Evolutionary conservation across 495 filamentous ascomycete species (phyloP), one percentile per base, ranked within the genome.

Genomic region (Penicillium tannophilum): DNA sequence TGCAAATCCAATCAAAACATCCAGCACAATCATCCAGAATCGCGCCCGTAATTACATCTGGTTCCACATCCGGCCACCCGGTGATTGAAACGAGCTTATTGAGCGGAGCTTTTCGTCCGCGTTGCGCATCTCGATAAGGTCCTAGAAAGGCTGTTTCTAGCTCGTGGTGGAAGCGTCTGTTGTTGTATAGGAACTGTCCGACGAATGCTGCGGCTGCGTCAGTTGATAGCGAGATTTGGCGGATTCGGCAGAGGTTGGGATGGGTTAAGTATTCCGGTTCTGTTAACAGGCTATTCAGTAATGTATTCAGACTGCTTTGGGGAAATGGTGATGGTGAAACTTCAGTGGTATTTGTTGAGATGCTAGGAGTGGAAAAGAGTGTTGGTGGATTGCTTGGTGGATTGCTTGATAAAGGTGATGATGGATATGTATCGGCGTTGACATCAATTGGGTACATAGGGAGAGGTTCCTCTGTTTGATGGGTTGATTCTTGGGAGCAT

Each of bases 1-100:
- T 23, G 20, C 56, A 36, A 12, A 67, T 23, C 6, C 43, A 52
- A 1, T 61, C 45, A 20, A 60, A 60, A 20, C 64, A 67, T 0
- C 50, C 35, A 2, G 46, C 35, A 41, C 62, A 63, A 30, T 63
- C 62, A 5, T 52, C 62, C 9, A 33, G 20, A 23, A 67, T 58
- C 31, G 36, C 54, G 0, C 56, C 20, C 0, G 55, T 62, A 12
- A 62, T 52, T 0, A 62, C 47, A 35, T 64, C 56, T n/a, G 16
- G 17, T 9, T 19, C 42, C 11, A 36, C 20, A 9, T 19, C 41
- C 3, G 19, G 42, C 14, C 46, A 30, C 17, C 46, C 46, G 16
- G 14, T 2, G 16, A 49, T 49, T 17, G 46, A 26, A 31, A 49
- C 23, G 9, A 30, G 46, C 16, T 9, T 28, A 3, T 49, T 31